Percentiles rank a stretch among this genome's conserved stretches.
phyloP scores from a whole-genome alignment of 148 eudicot species.

The Heliosperma pusillum region DNA sequence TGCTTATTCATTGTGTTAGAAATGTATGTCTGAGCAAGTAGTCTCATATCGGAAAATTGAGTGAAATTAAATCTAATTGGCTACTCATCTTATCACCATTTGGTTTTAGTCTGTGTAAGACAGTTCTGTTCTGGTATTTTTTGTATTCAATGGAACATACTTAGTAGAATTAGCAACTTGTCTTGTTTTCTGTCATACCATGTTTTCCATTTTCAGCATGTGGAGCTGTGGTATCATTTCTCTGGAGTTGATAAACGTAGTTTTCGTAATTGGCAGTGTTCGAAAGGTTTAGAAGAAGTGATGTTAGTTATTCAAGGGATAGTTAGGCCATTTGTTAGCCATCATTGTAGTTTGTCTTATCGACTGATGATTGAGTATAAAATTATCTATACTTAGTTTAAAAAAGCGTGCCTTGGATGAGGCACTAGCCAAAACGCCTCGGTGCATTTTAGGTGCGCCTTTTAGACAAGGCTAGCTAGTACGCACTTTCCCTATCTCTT shows the following conservation, averaged over 20 bases:
- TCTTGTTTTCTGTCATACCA: background rate
- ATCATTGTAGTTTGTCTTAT: background rate
- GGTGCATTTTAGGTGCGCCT: too few species aligned
- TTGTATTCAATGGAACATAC: background rate
- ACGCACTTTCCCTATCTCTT: too few species aligned
- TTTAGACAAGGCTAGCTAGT: too few species aligned
- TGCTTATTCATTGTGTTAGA: background rate
- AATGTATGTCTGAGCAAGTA: background rate
- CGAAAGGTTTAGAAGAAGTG: background rate
- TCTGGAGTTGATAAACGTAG: background rate
- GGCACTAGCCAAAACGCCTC: too few species aligned
- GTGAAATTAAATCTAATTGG: background rate
- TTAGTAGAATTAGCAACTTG: background rate
- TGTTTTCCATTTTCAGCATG: background rate
- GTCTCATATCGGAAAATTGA: background rate
- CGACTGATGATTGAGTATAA: background rate
- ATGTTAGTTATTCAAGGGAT: background rate
- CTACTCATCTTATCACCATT: background rate
- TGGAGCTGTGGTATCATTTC: background rate
- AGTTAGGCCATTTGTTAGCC: background rate
- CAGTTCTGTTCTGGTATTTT: background rate
- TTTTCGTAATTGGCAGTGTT: background rate
- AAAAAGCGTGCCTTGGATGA: too few species aligned
- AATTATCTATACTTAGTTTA: background rate
- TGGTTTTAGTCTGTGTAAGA: background rate